Evolutionary conservation across 768 basidiomycete genomes (phyloP), one percentile per base, ranked within the genome.

Genomic region (Mycena floridula): DNA sequence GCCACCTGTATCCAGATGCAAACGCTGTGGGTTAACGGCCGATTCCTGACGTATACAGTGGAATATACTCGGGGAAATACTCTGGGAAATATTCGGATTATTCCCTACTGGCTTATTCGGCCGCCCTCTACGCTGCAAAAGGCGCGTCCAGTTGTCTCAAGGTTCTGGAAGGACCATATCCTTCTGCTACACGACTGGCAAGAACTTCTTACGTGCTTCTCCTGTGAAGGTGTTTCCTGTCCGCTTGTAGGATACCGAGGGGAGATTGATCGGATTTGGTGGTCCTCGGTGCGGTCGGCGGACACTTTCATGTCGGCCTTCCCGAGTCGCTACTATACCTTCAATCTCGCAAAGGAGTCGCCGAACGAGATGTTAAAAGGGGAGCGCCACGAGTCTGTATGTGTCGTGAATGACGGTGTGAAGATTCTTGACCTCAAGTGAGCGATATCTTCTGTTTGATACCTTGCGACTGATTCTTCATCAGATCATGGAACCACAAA

Each of bases 1-100:
- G 50, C 56, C 43, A 65, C 63, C 1, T 57, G 55, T 22, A 25
- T 63, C 5, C 63, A 63, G 38, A 50, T 58, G 3, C 63, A 63
- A 49, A 59, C 52, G 26, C 43, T 65, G 11, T 65, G 63, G 63
- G 59, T 61, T 1, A 51, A 55, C 18, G 27, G 43, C 4, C 48
- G 58, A 37, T 64, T 64, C 41, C 40, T 45, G 9, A 52, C 52
- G n/a, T 60, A 55, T 47, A 5, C 12, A 16, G 35, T 37, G n/a
- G 11, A 5, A 6, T n/a, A n/a, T n/a, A n/a, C n/a, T n/a, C 22
- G 39, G 2, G 39, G 41, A n/a, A n/a, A n/a, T n/a, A n/a, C n/a
- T n/a, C n/a, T n/a, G n/a, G n/a, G n/a, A n/a, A n/a, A n/a, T n/a
- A n/a, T n/a, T n/a, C n/a, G n/a, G n/a, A n/a, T n/a, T n/a, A n/a